Base-by-base conservation (phyloP, 345 rosid species). In the Combretum micranthum region DNA sequence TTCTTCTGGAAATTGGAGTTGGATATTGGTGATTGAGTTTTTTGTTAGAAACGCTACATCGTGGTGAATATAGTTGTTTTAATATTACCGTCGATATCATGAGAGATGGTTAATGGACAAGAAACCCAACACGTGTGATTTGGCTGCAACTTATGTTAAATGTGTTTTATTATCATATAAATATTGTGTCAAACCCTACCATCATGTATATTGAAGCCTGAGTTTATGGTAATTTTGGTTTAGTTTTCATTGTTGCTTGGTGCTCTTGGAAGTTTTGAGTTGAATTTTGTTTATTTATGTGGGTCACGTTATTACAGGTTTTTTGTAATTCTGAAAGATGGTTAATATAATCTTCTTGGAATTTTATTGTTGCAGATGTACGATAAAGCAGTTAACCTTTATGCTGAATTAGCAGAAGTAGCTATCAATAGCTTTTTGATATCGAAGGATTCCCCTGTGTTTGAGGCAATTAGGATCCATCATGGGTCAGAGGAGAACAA, bases 401-500 rank as follows among this genome's bases (percentile, higher is more conserved):
- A 94, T 69, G 90, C 95, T 21, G 95, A 87, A 56, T 71, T 90
- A 68, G 99, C 99, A 13, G 97, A 87, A 72, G 74, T 86, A 26
- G 97, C 97, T 12, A 87, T 90, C 26, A 94, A 85, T 59, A 87
- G 96, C 73, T 90, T 90, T 61, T 78, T 86, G 70, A 87, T 90
- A 44, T 87, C 97, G 7, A 93, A 93, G 81, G 90, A 93, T 44
- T 87, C 95, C 0, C 94, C 92, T 0, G 97, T 87, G 39, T 79
- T 90, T 44, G 97, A 94, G 64, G 86, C 99, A 0, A 68, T 89
- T 58, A 87, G 97, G 72, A 87, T 90, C 54, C 99, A 94, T 57
- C 85, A 64, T 56, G 99, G 96, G 48, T 86, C 96, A 15, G 99
- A 94, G 68, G 99, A 94, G 74, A 94, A 94, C 63, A 94, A 90